Evolutionary conservation across 2,329 filamentous ascomycete species (phyloP), one percentile per base, ranked within the genome.

Genomic region (Trichoderma simmonsii): DNA sequence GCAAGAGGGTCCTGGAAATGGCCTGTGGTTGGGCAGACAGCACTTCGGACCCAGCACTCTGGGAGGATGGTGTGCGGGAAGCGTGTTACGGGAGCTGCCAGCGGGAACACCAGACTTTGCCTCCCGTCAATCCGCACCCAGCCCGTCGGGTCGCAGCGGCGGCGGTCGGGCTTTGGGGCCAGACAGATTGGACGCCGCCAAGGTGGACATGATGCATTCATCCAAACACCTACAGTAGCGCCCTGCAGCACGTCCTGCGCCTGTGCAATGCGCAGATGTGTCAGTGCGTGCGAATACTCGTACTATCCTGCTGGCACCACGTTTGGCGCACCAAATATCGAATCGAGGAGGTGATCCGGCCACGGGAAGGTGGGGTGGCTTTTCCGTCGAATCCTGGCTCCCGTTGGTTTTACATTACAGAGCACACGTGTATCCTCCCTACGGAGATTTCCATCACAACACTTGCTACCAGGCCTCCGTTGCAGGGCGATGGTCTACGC

Each of bases 91-190:
- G 67, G 67, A 70, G 61, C 48, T 65, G 71, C 67, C 71, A 71
- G 67, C 71, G 71, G 65, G 65, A 72, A 30, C 71, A 71, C 71
- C 71, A 72, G 59, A 51, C 71, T 26, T 43, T 57, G 68, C 64
- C 51, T 65, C 61, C 68, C 61, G 67, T 70, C 66, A 64, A 71
- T 72, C 67, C 67, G 67, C 71, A 73, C 61, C 71, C 71, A 73
- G 61, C 54, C 67, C 68, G 68, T 71, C 71, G 71, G 71, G 71
- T 73, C 71, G 57, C 51, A 73, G 62, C 60, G 62, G 68, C 71
- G 68, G 71, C 60, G 65, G 65, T 70, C 66, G 59, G 66, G 64
- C 56, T 59, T 69, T 59, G 70, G 61, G 30, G 64, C 64, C 63
- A 61, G n/a, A 43, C 56, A 57, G 70, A 61, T 57, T 30, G 39